Evolutionary conservation across 176 grass and related monocot genomes (phyloP), one percentile per base, ranked within the genome.

Genomic region (Saccharum officinarum): DNA sequence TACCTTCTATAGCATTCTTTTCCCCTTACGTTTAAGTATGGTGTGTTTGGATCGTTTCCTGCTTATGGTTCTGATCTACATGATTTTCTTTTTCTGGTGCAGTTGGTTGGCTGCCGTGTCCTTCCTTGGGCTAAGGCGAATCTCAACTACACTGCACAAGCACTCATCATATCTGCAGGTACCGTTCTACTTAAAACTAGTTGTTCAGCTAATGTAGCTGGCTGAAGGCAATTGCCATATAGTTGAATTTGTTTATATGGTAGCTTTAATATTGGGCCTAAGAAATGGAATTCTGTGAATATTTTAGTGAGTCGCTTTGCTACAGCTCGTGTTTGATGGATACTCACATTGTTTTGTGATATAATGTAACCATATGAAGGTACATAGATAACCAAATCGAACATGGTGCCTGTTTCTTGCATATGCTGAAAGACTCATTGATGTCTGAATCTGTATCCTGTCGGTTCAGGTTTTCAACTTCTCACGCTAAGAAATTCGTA

Each of bases 141-240:
- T 87, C 96, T 98, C 23, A 98, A 95, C 69, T 90, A 98, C 87
- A 98, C 91, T 44, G 96, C 96, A 84, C 96, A 98, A 73, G 80
- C 96, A 28, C 89, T 98, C 69, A 98, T 98, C 59, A 98, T 98
- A 90, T 94, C 96, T 8, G 89, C 93, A 89, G 96, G 96, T 98
- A 97, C 28, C 15, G 7, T 77, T 60, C 38, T 62, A 17, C 46
- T 62, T 26, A 81, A 50, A 76, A 42, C 8, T 71, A 67, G 5
- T 50, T 73, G 39, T 23, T 22, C 25, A 17, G 36, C 67, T 71
- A 59, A 71, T 81, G 11, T 44, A 59, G 65, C 69, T 81, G 33
- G 17, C 25, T 44, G 5, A 45, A 61, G 45, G 39, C 15, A 44
- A 76, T 12, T 63, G 16, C 40, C 17, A 71, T 77, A 60, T 46